Evolutionary conservation across 345 rosid genomes (phyloP).

Genomic region (Anastatica hierochuntica): DNA sequence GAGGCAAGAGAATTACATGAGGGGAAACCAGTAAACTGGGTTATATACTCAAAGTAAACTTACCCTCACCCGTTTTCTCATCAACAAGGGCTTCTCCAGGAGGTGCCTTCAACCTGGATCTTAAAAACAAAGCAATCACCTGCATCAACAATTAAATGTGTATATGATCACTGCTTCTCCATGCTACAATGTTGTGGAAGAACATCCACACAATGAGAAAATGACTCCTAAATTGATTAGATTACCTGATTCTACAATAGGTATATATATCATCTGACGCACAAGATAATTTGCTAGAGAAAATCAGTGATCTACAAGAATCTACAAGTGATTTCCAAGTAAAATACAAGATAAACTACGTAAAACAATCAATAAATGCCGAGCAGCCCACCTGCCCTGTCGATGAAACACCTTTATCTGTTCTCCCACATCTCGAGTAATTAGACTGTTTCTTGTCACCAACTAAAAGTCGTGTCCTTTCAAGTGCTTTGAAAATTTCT

Average conservation of each 20-base stretch:
- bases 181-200: background rate
- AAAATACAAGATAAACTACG: background rate
- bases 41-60: constrained; percentile 13
- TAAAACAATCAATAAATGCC: background rate
- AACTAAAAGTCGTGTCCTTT: constrained; percentile 66
- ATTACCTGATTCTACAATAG: too few species aligned
- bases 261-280: too few species aligned
- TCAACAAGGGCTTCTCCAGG: constrained; percentile 18
- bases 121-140: constrained; percentile 73
- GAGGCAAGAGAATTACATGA: background rate
- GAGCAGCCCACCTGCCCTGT: constrained; percentile 70
- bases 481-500: constrained; percentile 79
- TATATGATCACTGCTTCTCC: constrained; percentile 7
- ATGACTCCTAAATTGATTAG: background rate
- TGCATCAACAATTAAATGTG: constrained; percentile 31
- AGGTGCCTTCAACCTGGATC: constrained; percentile 52
- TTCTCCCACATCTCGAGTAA: constrained; percentile 93
- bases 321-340: background rate
- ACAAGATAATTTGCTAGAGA: background rate
- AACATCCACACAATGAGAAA: background rate
- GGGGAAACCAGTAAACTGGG: background rate
- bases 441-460: constrained; percentile 63
- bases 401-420: constrained; percentile 92
- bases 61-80: constrained; percentile 34
- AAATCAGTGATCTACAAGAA: background rate